Evolutionary conservation across 495 filamentous ascomycete species (phyloP), one percentile per base, ranked within the genome.

Genomic region (Talaromyces nanjingensis): DNA sequence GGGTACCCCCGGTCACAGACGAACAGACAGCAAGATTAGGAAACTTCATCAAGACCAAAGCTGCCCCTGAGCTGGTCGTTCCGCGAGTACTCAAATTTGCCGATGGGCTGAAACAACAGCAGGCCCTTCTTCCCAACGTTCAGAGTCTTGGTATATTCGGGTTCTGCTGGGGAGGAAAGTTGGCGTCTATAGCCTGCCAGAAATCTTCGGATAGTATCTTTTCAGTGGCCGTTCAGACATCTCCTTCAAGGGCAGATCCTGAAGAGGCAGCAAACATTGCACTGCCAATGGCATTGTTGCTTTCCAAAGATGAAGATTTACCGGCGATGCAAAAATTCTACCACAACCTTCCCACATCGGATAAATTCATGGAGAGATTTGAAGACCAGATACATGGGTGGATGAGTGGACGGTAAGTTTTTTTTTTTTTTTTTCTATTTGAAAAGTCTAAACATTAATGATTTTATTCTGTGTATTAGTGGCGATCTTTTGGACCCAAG

Each of bases 351-450:
- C 81, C 79, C 68, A 82, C 80, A 8, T 78, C 85, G 63, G 87
- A 91, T 68, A 59, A 37, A 25, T 79, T 91, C 69, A 84, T 96
- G 18, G 88, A 94, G 84, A 93, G 81, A 31, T 96, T 91, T 69
- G 65, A 73, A 11, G 86, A 88, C 66, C 91, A 96, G 81, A 83
- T 94, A 56, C 92, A 96, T 76, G 92, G 92, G 22, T 96, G 87
- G 85, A 96, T 96, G 92, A 90, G 89, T 24, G 92, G 91, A 7
- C 79, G 90, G 29, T 80, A 76, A 18, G 59, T 47, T 45, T 60
- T 3, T 27, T 7, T 22, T 0, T 45, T 16, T 24, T 11, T 7
- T 45, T 16, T 14, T 6, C 22, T 2, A 2, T 14, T 25, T 18
- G 1, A 47, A 5, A 18, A 5, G 5, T 47, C 2, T 47, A 6